Evolutionary conservation across 495 filamentous ascomycete species (phyloP), one percentile per base, ranked within the genome.

Genomic region (Penicillium nucicola): DNA sequence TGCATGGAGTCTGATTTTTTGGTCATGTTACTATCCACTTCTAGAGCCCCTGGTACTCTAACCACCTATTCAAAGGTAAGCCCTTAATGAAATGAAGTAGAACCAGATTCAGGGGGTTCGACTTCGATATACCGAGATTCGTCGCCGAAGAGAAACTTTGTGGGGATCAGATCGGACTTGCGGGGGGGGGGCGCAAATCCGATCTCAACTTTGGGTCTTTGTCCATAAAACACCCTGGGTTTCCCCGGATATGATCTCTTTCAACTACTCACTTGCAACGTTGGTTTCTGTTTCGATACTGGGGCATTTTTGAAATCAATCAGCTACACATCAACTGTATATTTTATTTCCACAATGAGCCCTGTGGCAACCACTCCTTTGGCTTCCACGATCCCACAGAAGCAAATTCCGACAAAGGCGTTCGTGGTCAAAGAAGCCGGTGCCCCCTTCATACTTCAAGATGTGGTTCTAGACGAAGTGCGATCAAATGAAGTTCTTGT

Each of bases 391-490:
- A 52, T 58, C 13, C 55, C 58, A 11, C 33, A 55, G 14, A 52
- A 38, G 30, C 47, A 58, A 5, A 63, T 63, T 32, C 48, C 50
- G n/a, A 60, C 60, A 3, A 57, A 51, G 31, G 66, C 66, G 13
- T 69, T 61, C 30, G 64, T 69, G 14, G 64, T 69, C 8, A 53
- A 65, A 4, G 35, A 64, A 0, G 53, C 57, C 12, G 43, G 54
- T 2, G 56, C 58, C 1, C 61, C 61, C 0, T 69, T 69, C 33
- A 42, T 62, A 9, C 55, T 69, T 11, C 45, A 53, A 43, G 54
- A 67, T 50, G 57, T 69, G 10, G 17, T 69, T 50, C 48, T 69
- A 12, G 66, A 69, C 40, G 56, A 56, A 30, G 48, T 66, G 9
- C 53, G 48, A 8, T 48, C 49, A 8, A 55, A 63, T 39, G 66